Evolutionary conservation across 2,329 filamentous ascomycete genomes (phyloP), one percentile per base, ranked within the genome.

Genomic region (Alternaria infectoria): DNA sequence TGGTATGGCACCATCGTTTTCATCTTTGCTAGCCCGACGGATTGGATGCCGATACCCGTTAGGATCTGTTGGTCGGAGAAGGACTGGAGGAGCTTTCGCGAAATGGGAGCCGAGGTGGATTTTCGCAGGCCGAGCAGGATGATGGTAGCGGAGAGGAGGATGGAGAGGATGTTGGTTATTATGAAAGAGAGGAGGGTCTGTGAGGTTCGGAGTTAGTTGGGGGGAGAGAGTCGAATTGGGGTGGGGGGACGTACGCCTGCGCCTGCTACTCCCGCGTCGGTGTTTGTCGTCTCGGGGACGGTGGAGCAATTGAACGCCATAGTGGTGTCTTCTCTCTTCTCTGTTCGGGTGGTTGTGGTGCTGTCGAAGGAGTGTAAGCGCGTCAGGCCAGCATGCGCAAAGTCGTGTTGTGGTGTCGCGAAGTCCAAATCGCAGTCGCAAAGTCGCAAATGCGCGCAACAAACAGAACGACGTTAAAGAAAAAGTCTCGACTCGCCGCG

Each of bases 41-140:
- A 83, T 74, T 91, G 89, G 60, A 91, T 87, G n/a, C 87, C 88
- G 74, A 91, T 90, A 44, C 89, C 89, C 17, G 88, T 89, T 58
- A 91, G 81, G 75, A 91, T 88, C 77, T 91, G 89, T 73, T 91
- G 89, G 77, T 91, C 89, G 17, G 86, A 88, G 79, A 90, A 88
- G 65, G 87, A 85, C 73, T 86, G 87, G 52, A 91, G 85, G 3
- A 91, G 82, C 74, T 90, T 90, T 55, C 89, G 87, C 19, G 84
- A 82, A 54, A 91, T 86, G 46, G 83, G 82, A 19, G 86, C 77
- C 2, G 77, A 79, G 0, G 77, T 85, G 11, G 82, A 81, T 57
- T 81, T 82, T 60, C 80, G 81, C 28, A 82, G 74, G 19, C 89
- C 86, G 59, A 85, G 83, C 57, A 89, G 73, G 61, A 91, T 83